Percentiles rank a stretch among this genome's conserved stretches.
phyloP scores from a whole-genome alignment of 2,329 filamentous ascomycete genomes.

The Volutella citrinella region DNA sequence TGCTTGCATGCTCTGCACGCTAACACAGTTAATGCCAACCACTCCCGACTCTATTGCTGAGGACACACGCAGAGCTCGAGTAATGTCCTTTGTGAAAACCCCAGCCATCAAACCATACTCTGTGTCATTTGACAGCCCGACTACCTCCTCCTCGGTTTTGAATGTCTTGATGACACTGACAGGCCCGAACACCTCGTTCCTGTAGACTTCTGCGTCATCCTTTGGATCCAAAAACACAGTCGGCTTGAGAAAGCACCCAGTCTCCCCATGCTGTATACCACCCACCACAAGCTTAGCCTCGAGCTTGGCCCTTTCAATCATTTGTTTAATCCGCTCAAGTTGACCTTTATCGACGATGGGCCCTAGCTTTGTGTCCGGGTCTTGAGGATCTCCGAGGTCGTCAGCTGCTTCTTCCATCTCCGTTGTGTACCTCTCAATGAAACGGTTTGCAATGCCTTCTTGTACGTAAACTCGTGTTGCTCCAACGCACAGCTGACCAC shows the following conservation, averaged over 20 bases:
- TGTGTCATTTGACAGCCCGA: constrained; percentile 11
- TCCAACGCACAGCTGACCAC: constrained; percentile 11
- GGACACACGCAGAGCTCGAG: constrained; percentile 8
- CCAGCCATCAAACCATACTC: constrained; percentile 12
- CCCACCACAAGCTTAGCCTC: constrained; percentile 11
- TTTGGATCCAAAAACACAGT: constrained; percentile 10
- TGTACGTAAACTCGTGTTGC: constrained; percentile 10
- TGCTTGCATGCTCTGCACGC: constrained; percentile 7
- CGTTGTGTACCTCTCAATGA: constrained; percentile 10
- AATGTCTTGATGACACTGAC: constrained; percentile 12
- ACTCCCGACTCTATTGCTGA: constrained; percentile 10
- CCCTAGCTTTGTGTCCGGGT: constrained; percentile 3
- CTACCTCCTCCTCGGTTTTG: constrained; percentile 8
- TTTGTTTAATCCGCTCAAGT: constrained; percentile 5
- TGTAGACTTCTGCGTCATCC: constrained; percentile 7
- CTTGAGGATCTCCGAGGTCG: constrained; percentile 10
- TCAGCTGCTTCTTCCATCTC: constrained; percentile 6
- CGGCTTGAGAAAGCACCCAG: constrained; percentile 9
- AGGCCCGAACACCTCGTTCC: constrained; percentile 9
- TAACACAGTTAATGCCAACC: constrained; percentile 11
- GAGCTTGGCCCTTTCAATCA: constrained; percentile 6
- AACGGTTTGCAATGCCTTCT: constrained; percentile 4
- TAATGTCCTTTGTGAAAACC: constrained; percentile 8
- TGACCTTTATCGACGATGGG: constrained; percentile 9
- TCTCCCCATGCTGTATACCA: constrained; percentile 6